A percentile compares a stretch with the other conserved stretches of the same genome.
phyloP scores from a whole-genome alignment of 352 stramenopile genomes.

The Saprolegnia parasitica region DNA sequence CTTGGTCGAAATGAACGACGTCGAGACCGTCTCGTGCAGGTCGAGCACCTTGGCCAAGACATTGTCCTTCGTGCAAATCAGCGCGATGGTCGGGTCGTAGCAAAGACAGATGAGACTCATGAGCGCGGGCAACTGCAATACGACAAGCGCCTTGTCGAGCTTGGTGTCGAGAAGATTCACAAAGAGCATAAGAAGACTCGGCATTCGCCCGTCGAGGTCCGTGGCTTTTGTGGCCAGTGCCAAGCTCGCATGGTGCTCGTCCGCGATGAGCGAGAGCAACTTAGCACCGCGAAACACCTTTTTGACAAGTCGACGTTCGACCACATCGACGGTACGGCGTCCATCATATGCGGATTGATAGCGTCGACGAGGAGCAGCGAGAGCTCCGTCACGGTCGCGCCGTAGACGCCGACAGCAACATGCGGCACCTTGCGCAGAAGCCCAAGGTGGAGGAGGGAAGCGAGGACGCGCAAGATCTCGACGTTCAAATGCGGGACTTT shows the following conservation, averaged over 20 bases:
- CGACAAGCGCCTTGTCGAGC: constrained; percentile 16
- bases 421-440: constrained; percentile 24
- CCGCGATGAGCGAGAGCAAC: background rate
- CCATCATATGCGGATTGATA: background rate
- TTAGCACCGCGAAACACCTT: constrained; percentile 9
- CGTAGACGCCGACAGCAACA: constrained; percentile 9
- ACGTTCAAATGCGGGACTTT: constrained; percentile 3
- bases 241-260: constrained; percentile 11
- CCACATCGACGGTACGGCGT: constrained; percentile 22
- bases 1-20: constrained; percentile 16
- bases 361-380: constrained; percentile 11
- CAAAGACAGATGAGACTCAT: constrained; percentile 1
- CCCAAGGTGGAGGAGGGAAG: constrained; percentile 11
- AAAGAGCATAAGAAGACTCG: constrained; percentile 22
- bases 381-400: constrained; percentile 1
- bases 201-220: background rate
- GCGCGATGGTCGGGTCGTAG: constrained; percentile 19
- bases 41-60: constrained; percentile 11
- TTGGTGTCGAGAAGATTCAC: constrained; percentile 13
- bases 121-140: constrained; percentile 19
- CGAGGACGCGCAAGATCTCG: constrained; percentile 20
- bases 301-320: constrained; percentile 12
- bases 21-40: constrained; percentile 13
- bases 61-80: constrained; percentile 9
- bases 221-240: background rate